These are phyloP conservation scores for Colletotrichum endophyticum DNA, from an alignment of 2,329 filamentous ascomycete species.

Conservation along the genomic window DNA sequence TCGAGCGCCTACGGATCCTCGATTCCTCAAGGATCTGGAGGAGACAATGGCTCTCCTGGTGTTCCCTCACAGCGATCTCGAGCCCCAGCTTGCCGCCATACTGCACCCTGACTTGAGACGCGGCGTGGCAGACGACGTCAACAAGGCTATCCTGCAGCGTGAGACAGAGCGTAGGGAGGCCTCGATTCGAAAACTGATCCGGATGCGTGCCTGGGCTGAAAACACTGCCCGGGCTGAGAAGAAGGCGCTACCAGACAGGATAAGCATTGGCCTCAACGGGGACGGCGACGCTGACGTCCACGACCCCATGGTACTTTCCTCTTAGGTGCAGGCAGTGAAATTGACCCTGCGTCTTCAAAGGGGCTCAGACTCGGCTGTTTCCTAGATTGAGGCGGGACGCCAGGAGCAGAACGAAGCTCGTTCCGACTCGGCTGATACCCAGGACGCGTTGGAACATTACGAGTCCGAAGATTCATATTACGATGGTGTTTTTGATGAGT, in stretches of 20 bases:
- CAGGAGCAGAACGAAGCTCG: background rate
- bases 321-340: background rate
- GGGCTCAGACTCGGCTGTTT: background rate
- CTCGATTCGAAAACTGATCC: conserved; percentile 80
- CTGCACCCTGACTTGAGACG: conserved; percentile 81
- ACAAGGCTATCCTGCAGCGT: conserved; percentile 81
- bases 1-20: conserved; percentile 78
- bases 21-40: conserved; percentile 87
- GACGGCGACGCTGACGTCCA: conserved; percentile 24
- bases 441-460: background rate
- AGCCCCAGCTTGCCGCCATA: conserved; percentile 76
- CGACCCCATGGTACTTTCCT: conserved; percentile 21
- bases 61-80: conserved; percentile 81
- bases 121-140: conserved; percentile 86
- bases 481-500: background rate
- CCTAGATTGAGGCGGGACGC: background rate
- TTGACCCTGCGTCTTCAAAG: background rate
- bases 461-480: background rate
- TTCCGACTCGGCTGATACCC: background rate
- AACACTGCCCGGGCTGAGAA: conserved; percentile 54
- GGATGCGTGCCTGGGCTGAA: conserved; percentile 87
- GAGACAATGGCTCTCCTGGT: conserved; percentile 92
- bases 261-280: conserved; percentile 42
- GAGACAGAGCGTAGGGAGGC: conserved; percentile 79
- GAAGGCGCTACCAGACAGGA: conserved; percentile 42